Conservation (phyloP, 192 early-diverging fungal species). For the Chytriomyces sp. region DNA sequence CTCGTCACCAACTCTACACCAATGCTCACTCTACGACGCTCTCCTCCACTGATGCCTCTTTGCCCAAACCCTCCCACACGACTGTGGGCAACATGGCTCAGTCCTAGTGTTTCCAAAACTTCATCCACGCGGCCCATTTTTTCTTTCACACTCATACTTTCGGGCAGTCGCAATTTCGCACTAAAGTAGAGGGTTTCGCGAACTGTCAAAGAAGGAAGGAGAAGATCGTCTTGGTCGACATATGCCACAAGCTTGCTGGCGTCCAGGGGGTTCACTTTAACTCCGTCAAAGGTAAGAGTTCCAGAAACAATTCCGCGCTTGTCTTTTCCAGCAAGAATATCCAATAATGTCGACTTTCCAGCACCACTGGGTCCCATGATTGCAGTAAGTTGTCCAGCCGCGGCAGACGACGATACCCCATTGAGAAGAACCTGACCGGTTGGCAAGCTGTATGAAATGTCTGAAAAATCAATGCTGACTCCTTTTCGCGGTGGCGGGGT, state of each 20-base stretch:
- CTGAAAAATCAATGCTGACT: conserved; percentile 30
- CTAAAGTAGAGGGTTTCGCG: conserved; percentile 78
- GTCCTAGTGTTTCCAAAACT: conserved; percentile 69
- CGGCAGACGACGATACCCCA: conserved; percentile 69
- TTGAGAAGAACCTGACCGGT: conserved; percentile 64
- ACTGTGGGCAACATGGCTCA: conserved; percentile 64
- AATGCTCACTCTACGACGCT: conserved; percentile 66
- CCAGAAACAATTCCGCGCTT: conserved; percentile 46
- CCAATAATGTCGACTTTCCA: conserved; percentile 88
- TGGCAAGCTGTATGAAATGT: conserved; percentile 38
- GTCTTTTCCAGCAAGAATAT: conserved; percentile 74
- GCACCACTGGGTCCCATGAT: conserved; percentile 92
- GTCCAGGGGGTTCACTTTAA: conserved; percentile 11
- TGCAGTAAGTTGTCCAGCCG: conserved; percentile 77
- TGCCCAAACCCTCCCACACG: conserved; percentile 43
- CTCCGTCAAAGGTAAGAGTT: conserved; percentile 43
- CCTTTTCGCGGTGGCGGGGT: conserved; percentile 41
- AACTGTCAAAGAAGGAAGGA: conserved; percentile 68
- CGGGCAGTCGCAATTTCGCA: conserved; percentile 73
- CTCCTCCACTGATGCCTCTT: conserved; percentile 58
- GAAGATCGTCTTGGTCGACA: conserved; percentile 60
- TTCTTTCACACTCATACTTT: conserved; percentile 51
- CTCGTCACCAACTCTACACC: conserved; percentile 58
- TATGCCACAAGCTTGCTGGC: conserved; percentile 44
- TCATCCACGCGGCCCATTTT: conserved; percentile 69